Base-by-base conservation (phyloP, 1,284 basidiomycete species). In the Laetiporus sulphureus region DNA sequence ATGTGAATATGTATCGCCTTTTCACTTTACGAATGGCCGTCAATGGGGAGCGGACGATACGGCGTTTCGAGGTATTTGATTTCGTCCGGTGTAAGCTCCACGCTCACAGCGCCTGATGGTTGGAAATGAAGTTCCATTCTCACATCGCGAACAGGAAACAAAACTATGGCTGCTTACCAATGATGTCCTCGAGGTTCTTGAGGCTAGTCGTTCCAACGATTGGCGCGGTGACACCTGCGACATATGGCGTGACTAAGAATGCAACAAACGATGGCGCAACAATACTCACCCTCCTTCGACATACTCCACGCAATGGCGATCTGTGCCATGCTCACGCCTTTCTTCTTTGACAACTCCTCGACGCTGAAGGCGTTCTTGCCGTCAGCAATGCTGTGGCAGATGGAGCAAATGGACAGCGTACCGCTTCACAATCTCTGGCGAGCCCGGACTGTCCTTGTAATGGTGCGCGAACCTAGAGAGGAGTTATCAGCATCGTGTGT, bases 181-280 rank as follows among this genome's bases (percentile, higher is more conserved):
- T 61, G 39, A 71, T 60, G 36, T 76, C 73, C 43, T 67, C 59
- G 12, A 79, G 55, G 53, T 75, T 74, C 48, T 70, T 60, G 7
- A 76, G 53, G 34, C 61, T 71, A 5, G 71, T 77, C 5, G 69
- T 69, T 1, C 76, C 75, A 12, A 77, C 65, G 49, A 78, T 75
- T 2, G 75, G 75, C 6, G 74, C 73, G 15, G 69, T 63, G 10
- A 77, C 69, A 31, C 58, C 68, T 35, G 24, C 8, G 12, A n/a
- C 31, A 13, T 21, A 15, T 30, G 5, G 19, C 8, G 62, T 62
- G 55, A 1, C 7, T 3, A n/a, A 24, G 47, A 48, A 45, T 57
- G 25, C 20, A 16, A 24, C 20, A 30, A 5, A 21, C 13, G 13
- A n/a, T 16, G 25, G n/a, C n/a, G n/a, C n/a, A 20, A 30, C n/a